A percentile compares a stretch with the other conserved stretches of the same genome.
Evolutionary conservation across 1,284 basidiomycete genomes (phyloP).

Genomic region (Puccinia horiana): DNA sequence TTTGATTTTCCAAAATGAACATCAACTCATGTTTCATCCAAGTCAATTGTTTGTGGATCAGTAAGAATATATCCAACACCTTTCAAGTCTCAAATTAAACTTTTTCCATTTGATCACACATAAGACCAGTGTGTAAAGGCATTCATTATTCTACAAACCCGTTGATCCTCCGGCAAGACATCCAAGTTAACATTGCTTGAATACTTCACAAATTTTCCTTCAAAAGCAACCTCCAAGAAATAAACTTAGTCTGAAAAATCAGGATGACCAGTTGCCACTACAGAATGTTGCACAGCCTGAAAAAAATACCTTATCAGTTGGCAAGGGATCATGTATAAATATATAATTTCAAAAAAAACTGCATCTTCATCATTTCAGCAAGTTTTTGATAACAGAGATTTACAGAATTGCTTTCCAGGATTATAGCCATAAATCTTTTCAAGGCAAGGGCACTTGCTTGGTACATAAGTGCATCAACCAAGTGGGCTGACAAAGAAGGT

Average conservation of each 20-base stretch:
- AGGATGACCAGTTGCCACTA: neutral
- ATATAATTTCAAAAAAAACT: neutral
- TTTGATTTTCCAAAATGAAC: neutral
- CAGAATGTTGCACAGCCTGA: neutral
- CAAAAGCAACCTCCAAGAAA: conserved; percentile 1
- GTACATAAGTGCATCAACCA: neutral
- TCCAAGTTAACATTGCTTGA: conserved; percentile 14
- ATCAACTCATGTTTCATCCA: neutral
- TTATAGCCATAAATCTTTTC: neutral
- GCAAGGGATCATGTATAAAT: too few relatives aligned
- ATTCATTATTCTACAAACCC: conserved; percentile 9
- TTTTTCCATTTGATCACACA: neutral
- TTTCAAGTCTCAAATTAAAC: conserved; percentile 8
- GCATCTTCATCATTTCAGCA: too few relatives aligned
- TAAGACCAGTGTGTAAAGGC: conserved; percentile 11
- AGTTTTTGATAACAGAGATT: too few relatives aligned
- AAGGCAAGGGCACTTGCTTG: neutral
- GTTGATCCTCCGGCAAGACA: too few relatives aligned
- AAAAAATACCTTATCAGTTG: too few relatives aligned
- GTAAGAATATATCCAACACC: neutral
- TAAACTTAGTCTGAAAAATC: neutral
- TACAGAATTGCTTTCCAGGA: too few relatives aligned
- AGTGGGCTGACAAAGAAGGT: neutral
- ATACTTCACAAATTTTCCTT: conserved; percentile 1
- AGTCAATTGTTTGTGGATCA: conserved; percentile 3